Conservation (phyloP, 768 basidiomycete genomes). For the Naganishia antarctica region DNA sequence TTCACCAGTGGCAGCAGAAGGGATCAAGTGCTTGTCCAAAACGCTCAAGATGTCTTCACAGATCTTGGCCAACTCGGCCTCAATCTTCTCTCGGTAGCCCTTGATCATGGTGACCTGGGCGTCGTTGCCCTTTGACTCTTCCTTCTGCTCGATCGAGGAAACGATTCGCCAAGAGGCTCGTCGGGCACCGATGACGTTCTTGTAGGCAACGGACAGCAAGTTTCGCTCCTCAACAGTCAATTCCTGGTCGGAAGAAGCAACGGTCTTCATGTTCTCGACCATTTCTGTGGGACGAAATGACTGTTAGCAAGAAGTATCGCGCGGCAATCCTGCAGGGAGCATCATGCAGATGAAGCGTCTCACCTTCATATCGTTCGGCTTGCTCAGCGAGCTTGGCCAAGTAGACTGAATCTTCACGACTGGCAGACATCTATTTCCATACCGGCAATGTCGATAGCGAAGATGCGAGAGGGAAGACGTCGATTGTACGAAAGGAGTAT, state of each 20-base stretch:
- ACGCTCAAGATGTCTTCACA: constrained; percentile 98
- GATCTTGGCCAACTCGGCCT: constrained; percentile 92
- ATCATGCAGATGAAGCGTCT: too few relatives aligned
- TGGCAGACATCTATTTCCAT: constrained; percentile 53
- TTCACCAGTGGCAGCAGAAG: constrained; percentile 92
- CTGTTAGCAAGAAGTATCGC: neutral
- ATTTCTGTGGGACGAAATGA: constrained; percentile 58
- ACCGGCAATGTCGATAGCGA: neutral
- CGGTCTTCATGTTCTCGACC: constrained; percentile 99
- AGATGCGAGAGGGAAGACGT: neutral
- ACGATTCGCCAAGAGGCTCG: constrained; percentile 98
- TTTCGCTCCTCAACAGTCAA: constrained; percentile 98
- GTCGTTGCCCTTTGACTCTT: constrained; percentile 97
- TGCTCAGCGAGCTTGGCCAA: constrained; percentile 99
- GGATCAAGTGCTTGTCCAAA: constrained; percentile 92
- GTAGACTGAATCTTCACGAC: constrained; percentile 96
- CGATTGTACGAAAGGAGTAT: neutral
- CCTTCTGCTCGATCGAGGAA: constrained; percentile 97
- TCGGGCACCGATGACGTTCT: constrained; percentile 98
- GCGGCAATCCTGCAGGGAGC: too few relatives aligned
- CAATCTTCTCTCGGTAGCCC: constrained; percentile 95
- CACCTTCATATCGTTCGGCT: constrained; percentile 98
- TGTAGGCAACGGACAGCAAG: constrained; percentile 94
- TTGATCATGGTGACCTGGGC: constrained; percentile 96
- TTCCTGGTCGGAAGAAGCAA: constrained; percentile 95